Base-by-base conservation (phyloP, 371 early-diverging fungal genomes). In the Saksenaea oblongispora region DNA sequence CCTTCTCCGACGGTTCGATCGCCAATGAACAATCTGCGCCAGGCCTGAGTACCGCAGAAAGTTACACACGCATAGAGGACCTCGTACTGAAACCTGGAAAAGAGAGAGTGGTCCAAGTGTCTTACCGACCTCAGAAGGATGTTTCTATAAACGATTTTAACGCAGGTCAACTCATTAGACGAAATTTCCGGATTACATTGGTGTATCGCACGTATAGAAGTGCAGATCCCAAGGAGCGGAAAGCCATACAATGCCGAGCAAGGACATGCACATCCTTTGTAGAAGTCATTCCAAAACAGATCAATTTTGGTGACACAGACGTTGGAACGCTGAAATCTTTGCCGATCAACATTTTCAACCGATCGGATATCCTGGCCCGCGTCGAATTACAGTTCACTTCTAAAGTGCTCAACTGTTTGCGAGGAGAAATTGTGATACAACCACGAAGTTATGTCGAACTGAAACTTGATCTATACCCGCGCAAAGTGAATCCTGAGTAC, bases 401-500 rank as follows among this genome's bases (percentile, higher is more conserved):
- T 62, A 98, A 98, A 71, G 96, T 98, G 8, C 84, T 98, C 39
- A 93, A 91, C 67, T 93, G 96, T 66, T 73, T 80, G 28, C 85
- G 89, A 5, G 92, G 89, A 18, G 92, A 93, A 56, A 84, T 97
- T 18, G 71, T 82, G 9, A 94, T 98, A 34, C 91, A 91, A 10
- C 94, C 98, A 17, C 85, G 87, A 57, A 89, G 90, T 36, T 83
- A 90, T n/a, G 84, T 89, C 13, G 90, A 92, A 44, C 85, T 96
- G 31, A 95, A 94, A 65, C 76, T 98, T 18, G 97, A 97, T 70
- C 89, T 98, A 47, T 97, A 95, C 71, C 99, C 99, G 1, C 91
- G 98, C n/a, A 97, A 97, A 73, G 91, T 96, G 34, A 98, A 98
- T 66, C 94, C 97, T 1, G 95, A 96, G 54, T 98, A 98, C 73